Conservation (phyloP, 2,329 filamentous ascomycete genomes). For the Alternaria gaisen region DNA sequence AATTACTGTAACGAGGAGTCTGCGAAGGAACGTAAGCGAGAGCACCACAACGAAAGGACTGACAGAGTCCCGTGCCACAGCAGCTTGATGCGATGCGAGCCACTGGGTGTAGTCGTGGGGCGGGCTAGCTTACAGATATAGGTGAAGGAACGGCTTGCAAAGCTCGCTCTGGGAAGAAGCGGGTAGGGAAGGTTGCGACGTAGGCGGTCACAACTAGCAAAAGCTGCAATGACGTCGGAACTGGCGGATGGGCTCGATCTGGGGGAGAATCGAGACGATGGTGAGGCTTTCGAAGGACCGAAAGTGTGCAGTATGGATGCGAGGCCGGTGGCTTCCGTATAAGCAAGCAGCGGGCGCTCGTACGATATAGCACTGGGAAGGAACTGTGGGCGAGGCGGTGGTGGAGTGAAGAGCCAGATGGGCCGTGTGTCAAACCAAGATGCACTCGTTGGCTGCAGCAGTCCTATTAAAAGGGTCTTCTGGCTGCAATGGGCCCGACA, state of each 20-base stretch:
- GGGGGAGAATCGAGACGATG: slow-evolving; percentile 18
- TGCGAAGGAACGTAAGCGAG: slow-evolving; percentile 18
- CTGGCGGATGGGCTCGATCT: slow-evolving; percentile 24
- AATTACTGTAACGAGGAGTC: slow-evolving; percentile 33
- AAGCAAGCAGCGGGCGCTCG: slow-evolving; percentile 17
- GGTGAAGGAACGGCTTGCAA: slow-evolving; percentile 24
- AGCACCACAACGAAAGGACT: slow-evolving; percentile 5
- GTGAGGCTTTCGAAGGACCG: slow-evolving; percentile 26
- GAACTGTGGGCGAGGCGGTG: slow-evolving; percentile 30
- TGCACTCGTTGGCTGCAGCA: slow-evolving; percentile 25
- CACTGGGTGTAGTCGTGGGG: neutral
- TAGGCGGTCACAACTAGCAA: slow-evolving; percentile 36
- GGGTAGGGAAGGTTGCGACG: slow-evolving; percentile 16
- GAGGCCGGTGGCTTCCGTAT: slow-evolving; percentile 45
- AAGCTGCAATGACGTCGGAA: slow-evolving; percentile 48
- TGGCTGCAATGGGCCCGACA: slow-evolving; percentile 48
- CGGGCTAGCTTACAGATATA: slow-evolving; percentile 27
- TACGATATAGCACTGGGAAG: slow-evolving; percentile 26
- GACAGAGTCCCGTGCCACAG: neutral
- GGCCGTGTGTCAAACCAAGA: slow-evolving; percentile 25
- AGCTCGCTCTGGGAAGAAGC: slow-evolving; percentile 23
- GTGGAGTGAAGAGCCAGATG: slow-evolving; percentile 23
- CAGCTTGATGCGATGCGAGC: neutral
- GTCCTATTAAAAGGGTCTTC: slow-evolving; percentile 41
- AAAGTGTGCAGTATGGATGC: slow-evolving; percentile 22